phyloP scores from a whole-genome alignment of 495 filamentous ascomycete genomes.

The Peziza echinospora region DNA sequence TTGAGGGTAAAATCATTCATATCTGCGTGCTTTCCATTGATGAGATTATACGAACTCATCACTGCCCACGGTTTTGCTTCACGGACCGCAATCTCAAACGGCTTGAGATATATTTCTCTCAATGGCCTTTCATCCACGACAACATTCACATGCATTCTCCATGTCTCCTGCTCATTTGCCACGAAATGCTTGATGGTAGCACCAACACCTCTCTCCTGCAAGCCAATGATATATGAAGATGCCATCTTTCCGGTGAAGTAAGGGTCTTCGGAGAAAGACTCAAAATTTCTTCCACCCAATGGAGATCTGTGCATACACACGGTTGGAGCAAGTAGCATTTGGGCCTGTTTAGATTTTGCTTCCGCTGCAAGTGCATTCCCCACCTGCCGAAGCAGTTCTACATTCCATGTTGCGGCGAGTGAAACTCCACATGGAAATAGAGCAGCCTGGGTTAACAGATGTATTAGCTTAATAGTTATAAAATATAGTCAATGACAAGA shows the following conservation, averaged over 20 bases:
- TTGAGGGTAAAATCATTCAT: constrained; percentile 49
- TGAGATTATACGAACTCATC: constrained; percentile 71
- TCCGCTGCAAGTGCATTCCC: constrained; percentile 46
- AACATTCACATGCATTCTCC: constrained; percentile 49
- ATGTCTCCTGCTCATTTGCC: constrained; percentile 66
- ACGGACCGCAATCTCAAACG: constrained; percentile 63
- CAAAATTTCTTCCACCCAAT: constrained; percentile 64
- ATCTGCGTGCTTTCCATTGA: constrained; percentile 59
- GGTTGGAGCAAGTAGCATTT: constrained; percentile 52
- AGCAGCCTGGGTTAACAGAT: too few relatives aligned
- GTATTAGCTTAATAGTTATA: too few relatives aligned
- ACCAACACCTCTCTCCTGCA: constrained; percentile 53
- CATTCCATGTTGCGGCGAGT: constrained; percentile 51
- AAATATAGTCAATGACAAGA: neutral
- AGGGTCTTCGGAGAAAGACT: constrained; percentile 73
- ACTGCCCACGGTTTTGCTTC: constrained; percentile 57
- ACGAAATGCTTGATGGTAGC: constrained; percentile 76
- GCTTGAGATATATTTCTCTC: constrained; percentile 61
- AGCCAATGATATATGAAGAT: constrained; percentile 46
- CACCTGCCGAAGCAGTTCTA: constrained; percentile 34
- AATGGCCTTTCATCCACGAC: constrained; percentile 50
- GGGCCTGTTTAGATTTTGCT: constrained; percentile 44
- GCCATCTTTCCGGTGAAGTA: constrained; percentile 55
- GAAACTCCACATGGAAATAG: constrained; percentile 50
- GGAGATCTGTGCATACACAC: constrained; percentile 68